Base-by-base conservation (phyloP, 2,329 filamentous ascomycete genomes). In the Shiraia bambusicola region DNA sequence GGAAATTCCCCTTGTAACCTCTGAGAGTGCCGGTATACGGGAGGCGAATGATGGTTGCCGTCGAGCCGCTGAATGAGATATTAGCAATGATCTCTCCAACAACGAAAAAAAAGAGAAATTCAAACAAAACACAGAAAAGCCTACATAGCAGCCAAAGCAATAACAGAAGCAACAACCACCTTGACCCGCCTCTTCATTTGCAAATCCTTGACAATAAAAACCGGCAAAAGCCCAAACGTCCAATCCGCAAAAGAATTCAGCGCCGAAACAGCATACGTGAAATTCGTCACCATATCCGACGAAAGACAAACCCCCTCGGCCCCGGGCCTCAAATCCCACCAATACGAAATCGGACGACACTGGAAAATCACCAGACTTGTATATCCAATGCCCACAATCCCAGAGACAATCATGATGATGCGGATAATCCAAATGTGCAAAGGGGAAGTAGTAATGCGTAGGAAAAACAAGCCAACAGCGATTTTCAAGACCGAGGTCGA, bases 161-260 rank as follows among this genome's bases (percentile, higher is more conserved):
- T 67, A 35, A 83, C 70, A 2, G 69, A 67, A 12, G 75, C 73
- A 19, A 83, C 65, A 1, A 77, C 74, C 9, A 73, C 33, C 55
- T 82, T 83, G 11, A 73, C 75, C 42, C 69, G 70, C 15, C 50
- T 58, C 52, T 74, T 74, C 73, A 83, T 81, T 45, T 81, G 75
- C 37, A 82, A 58, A 24, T 75, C 72, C 63, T 71, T 76, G 7
- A 83, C 71, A 3, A 84, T 63, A 37, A 76, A 73, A 8, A 76
- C 70, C 9, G 61, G 61, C 8, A 64, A 45, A n/a, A 61, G 39
- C 6, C 53, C 61, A 36, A 63, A 61, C 1, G 58, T 54, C 58
- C 58, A 63, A 34, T 64, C 61, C 8, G 59, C 57, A 14, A 63
- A 44, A 3, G 59, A 52, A 35, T 59, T 62, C 8, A 64, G 46